These are phyloP conservation scores for Gnaphalium uliginosum DNA, from an alignment of 129 eudicot genomes.

Conservation along the genomic window DNA sequence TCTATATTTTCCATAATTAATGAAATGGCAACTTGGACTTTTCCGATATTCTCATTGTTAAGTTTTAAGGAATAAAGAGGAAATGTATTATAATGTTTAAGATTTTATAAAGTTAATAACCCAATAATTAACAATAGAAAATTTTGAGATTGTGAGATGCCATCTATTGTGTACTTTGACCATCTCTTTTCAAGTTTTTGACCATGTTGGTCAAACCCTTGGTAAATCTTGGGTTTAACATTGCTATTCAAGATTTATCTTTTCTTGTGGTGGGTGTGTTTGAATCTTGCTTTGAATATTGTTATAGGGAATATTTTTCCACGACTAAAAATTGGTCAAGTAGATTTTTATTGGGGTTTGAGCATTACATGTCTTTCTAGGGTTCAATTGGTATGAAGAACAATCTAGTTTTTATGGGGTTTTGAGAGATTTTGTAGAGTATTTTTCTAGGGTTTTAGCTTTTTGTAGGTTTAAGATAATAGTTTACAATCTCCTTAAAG, in stretches of 20 bases:
- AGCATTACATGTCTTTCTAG: slow-evolving; percentile 35
- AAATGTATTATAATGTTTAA: no score
- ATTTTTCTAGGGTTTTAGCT: slow-evolving; percentile 25
- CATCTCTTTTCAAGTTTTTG: slow-evolving; percentile 13
- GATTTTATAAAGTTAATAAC: no score
- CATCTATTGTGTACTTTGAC: slow-evolving; percentile 1
- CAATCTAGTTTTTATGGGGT: slow-evolving; percentile 34
- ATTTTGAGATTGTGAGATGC: neutral
- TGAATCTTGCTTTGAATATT: slow-evolving; percentile 30
- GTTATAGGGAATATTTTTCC: slow-evolving; percentile 27
- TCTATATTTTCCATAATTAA: no score
- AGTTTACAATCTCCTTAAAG: slow-evolving; percentile 38
- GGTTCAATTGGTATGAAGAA: slow-evolving; percentile 28
- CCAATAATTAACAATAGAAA: no score
- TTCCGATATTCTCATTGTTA: no score
- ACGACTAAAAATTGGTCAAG: slow-evolving; percentile 29
- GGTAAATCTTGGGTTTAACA: slow-evolving; percentile 37
- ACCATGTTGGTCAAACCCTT: slow-evolving; percentile 30
- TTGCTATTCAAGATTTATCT: slow-evolving; percentile 30
- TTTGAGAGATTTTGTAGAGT: slow-evolving; percentile 35
- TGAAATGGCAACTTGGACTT: no score
- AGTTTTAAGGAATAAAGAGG: no score
- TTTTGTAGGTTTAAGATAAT: slow-evolving; percentile 28
- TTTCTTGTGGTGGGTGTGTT: slow-evolving; percentile 30
- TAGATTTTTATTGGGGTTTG: slow-evolving; percentile 44